These are phyloP conservation scores for Trifolium repens DNA, from an alignment of 306 rosid genomes.

Conservation along the genomic window DNA sequence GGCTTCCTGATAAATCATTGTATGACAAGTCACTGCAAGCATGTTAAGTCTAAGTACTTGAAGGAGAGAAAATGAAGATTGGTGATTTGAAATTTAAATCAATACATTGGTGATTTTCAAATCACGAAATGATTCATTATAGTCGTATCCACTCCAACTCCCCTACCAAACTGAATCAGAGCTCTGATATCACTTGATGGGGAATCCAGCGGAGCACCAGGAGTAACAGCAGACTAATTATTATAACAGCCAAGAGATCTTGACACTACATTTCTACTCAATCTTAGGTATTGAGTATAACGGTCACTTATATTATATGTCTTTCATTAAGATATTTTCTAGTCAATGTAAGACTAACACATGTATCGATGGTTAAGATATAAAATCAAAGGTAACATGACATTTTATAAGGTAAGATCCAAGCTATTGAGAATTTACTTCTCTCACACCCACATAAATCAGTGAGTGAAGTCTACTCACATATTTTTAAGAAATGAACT, in stretches of 20 bases:
- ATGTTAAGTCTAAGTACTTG: constrained; percentile 18
- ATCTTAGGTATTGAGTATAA: background rate
- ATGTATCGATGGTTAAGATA: too few species aligned
- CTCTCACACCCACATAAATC: background rate
- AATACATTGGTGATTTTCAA: background rate
- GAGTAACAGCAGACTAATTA: background rate
- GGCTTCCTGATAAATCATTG: constrained; percentile 68
- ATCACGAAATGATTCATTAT: background rate
- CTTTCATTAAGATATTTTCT: too few species aligned
- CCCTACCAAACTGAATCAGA: too few species aligned
- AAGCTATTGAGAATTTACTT: background rate
- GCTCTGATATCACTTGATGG: too few species aligned
- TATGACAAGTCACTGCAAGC: constrained; percentile 81
- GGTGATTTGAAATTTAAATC: constrained; percentile 3
- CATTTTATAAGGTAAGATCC: background rate
- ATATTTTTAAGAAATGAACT: constrained; percentile 55
- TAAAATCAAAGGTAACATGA: too few species aligned
- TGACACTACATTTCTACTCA: background rate
- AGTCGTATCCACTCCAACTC: too few species aligned
- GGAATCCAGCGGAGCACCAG: too few species aligned
- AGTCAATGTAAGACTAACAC: too few species aligned
- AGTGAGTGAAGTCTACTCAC: constrained; percentile 51
- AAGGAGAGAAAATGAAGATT: constrained; percentile 4
- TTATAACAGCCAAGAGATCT: background rate
- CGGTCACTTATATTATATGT: too few species aligned